A percentile compares a stretch with the other conserved stretches of the same genome.
Evolutionary conservation across 495 filamentous ascomycete genomes (phyloP).

Genomic region (Daldinia bambusicola): DNA sequence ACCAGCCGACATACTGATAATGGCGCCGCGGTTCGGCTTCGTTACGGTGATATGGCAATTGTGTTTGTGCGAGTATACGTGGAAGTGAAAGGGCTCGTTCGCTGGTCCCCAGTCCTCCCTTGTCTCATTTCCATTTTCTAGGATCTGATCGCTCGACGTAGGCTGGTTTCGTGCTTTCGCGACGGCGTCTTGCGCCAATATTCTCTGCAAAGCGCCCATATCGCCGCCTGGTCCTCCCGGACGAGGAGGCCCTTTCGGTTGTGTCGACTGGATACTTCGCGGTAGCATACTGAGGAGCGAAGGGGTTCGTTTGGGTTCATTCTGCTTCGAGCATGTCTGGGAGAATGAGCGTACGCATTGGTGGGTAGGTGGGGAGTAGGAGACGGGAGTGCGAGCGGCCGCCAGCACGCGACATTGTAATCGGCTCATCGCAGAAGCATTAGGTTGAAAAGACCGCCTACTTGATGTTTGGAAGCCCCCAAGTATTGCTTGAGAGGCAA

Average conservation of each 20-base stretch:
- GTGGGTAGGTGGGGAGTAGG: constrained; percentile 37
- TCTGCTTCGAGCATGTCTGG: constrained; percentile 42
- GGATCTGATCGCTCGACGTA: constrained; percentile 26
- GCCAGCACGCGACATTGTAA: constrained; percentile 59
- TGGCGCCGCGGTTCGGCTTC: constrained; percentile 76
- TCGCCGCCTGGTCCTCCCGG: not conserved
- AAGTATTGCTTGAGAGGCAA: not conserved
- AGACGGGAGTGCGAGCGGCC: constrained; percentile 50
- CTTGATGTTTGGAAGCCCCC: not conserved
- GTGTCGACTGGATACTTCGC: not conserved
- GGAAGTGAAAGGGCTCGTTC: constrained; percentile 77
- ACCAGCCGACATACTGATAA: constrained; percentile 80
- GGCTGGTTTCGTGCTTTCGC: constrained; percentile 38
- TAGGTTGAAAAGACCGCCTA: not conserved
- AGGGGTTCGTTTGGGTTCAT: not conserved
- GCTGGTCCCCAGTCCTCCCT: constrained; percentile 42
- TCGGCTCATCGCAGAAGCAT: constrained; percentile 56
- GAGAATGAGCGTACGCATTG: constrained; percentile 59
- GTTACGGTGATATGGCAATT: constrained; percentile 93
- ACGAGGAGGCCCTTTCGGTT: constrained; percentile 20
- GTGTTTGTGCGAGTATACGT: constrained; percentile 87
- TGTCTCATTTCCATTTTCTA: constrained; percentile 18
- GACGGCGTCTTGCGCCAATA: constrained; percentile 34
- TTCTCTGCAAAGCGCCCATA: constrained; percentile 19
- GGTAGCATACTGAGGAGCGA: constrained; percentile 14